A percentile compares a stretch with the other conserved stretches of the same genome.
Conservation (phyloP, 2,329 filamentous ascomycete genomes). For the Aspergillus arachidicola region DNA sequence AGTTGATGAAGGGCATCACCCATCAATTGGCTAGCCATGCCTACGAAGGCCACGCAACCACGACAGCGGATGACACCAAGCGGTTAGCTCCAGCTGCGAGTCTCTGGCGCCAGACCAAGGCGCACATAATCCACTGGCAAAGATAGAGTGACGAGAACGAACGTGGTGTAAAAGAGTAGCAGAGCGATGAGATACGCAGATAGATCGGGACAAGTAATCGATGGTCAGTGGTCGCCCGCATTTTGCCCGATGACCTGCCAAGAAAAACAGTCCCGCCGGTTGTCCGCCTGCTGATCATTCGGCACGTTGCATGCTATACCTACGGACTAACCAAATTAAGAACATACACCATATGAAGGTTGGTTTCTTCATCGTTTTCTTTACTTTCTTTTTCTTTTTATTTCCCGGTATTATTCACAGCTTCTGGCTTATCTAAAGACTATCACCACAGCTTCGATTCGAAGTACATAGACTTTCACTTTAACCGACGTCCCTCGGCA, state of each 20-base stretch:
- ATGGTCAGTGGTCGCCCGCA: constrained; percentile 8
- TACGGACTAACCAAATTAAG: background rate
- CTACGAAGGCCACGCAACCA: constrained; percentile 27
- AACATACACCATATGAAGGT: background rate
- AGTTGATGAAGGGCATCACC: constrained; percentile 38
- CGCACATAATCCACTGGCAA: constrained; percentile 38
- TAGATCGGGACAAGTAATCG: constrained; percentile 9
- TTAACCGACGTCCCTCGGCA: constrained; percentile 55
- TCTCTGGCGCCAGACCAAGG: constrained; percentile 32
- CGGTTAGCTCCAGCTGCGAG: constrained; percentile 38
- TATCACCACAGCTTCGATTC: background rate
- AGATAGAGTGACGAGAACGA: constrained; percentile 7
- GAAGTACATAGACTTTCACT: background rate
- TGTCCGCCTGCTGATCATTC: constrained; percentile 2
- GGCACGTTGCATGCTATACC: background rate
- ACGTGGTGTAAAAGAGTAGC: background rate
- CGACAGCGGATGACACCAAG: constrained; percentile 29
- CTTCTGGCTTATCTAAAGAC: background rate
- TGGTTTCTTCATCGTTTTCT: background rate
- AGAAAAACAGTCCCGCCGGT: background rate
- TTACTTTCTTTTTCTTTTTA: too few relatives aligned
- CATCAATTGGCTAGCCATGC: constrained; percentile 41
- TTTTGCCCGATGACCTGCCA: background rate
- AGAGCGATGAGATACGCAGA: background rate
- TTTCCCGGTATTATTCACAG: background rate